Evolutionary conservation across 1,284 basidiomycete species (phyloP).

Genomic region (Heterobasidion annosum): DNA sequence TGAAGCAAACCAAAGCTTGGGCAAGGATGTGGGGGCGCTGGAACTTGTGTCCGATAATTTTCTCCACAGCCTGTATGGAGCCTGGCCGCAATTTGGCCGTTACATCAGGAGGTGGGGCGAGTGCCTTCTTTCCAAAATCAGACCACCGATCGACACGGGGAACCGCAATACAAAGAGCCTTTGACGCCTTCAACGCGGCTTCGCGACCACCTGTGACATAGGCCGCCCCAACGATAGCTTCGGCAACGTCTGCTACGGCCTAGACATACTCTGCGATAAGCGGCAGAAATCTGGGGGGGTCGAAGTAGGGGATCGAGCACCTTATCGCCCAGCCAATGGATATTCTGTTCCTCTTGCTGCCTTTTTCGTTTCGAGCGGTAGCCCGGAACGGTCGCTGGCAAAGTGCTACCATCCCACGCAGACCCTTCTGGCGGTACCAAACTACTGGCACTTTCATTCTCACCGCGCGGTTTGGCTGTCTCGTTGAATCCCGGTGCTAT

Average conservation of each 20-base stretch:
- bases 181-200: conserved; percentile 50
- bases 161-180: conserved; percentile 54
- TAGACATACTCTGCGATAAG: conserved; percentile 17
- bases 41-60: conserved; percentile 54
- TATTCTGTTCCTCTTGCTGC: conserved; percentile 33
- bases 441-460: too few relatives aligned
- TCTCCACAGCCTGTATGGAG: conserved; percentile 47
- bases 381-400: not conserved
- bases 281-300: not conserved
- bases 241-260: conserved; percentile 76
- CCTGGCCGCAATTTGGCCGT: conserved; percentile 32
- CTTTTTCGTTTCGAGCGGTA: conserved; percentile 32
- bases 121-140: conserved; percentile 50
- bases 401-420: not conserved
- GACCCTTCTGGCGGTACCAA: not conserved
- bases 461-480: too few relatives aligned
- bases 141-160: conserved; percentile 56
- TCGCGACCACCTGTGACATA: conserved; percentile 64
- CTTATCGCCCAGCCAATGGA: conserved; percentile 71
- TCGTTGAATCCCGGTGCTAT: too few relatives aligned
- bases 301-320: conserved; percentile 23
- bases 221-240: conserved; percentile 75
- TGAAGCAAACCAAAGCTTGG: conserved; percentile 55
- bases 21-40: conserved; percentile 50
- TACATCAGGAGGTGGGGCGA: conserved; percentile 29